phyloP scores from a whole-genome alignment of 148 eudicot genomes.

The Cornus florida region DNA sequence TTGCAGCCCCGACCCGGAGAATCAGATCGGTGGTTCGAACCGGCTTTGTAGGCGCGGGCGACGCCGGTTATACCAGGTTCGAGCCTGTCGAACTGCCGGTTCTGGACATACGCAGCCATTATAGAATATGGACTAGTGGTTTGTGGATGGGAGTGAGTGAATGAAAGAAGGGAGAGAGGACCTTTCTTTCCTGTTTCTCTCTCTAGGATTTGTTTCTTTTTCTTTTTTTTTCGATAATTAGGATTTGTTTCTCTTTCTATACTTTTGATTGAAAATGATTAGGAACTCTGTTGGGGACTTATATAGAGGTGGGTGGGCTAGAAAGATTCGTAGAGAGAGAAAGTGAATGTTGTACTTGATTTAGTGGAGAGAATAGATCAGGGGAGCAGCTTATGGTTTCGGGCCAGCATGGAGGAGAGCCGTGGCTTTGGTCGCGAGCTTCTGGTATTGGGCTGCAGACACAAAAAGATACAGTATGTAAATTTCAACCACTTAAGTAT shows the following conservation, averaged over 20 bases:
- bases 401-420: too few species aligned
- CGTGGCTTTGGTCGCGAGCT: too few species aligned
- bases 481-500: too few species aligned
- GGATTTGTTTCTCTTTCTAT: not conserved
- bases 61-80: conserved; percentile 37
- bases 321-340: too few species aligned
- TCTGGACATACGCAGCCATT: conserved; percentile 84
- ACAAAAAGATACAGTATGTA: too few species aligned
- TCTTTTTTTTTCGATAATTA: too few species aligned
- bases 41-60: conserved; percentile 27
- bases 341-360: too few species aligned
- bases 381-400: too few species aligned
- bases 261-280: not conserved
- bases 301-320: not conserved
- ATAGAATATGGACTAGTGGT: not conserved
- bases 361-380: too few species aligned
- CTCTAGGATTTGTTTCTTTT: not conserved
- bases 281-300: not conserved
- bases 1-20: conserved; percentile 46
- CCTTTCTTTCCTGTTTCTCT: conserved; percentile 17
- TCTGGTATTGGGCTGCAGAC: too few species aligned
- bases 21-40: conserved; percentile 41
- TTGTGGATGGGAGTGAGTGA: not conserved
- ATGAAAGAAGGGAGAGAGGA: not conserved
- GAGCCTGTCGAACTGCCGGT: conserved; percentile 49